phyloP scores from a whole-genome alignment of 805 yeast species.

The Wickerhamiella occidentalis region DNA sequence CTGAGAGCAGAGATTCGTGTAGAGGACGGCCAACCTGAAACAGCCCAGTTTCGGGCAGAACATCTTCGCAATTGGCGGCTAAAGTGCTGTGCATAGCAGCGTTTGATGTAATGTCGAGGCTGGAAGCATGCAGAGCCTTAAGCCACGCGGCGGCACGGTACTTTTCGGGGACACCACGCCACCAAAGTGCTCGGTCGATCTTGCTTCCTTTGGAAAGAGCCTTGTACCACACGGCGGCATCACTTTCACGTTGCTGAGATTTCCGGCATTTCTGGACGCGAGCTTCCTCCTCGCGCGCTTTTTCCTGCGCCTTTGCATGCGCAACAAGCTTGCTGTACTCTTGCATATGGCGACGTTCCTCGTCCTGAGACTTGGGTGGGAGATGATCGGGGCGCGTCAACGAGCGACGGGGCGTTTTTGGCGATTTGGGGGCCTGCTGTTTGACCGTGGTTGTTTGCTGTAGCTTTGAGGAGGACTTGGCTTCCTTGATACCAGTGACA shows the following conservation, averaged over 20 bases:
- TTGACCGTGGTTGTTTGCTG: not conserved
- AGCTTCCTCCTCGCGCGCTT: conserved; percentile 28
- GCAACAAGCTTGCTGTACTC: conserved; percentile 38
- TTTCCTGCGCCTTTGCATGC: conserved; percentile 28
- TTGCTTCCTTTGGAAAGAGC: conserved; percentile 26
- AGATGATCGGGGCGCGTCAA: conserved; percentile 51
- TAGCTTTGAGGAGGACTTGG: not conserved
- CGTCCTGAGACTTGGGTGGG: conserved; percentile 51
- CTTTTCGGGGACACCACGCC: conserved; percentile 44
- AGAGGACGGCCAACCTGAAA: conserved; percentile 30
- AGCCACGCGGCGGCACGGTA: conserved; percentile 43
- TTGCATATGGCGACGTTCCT: conserved; percentile 41
- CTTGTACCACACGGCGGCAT: conserved; percentile 31
- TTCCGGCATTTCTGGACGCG: conserved; percentile 19
- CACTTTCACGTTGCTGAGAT: conserved; percentile 18
- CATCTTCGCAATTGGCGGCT: conserved; percentile 21
- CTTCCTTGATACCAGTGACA: not conserved
- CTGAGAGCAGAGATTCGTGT: conserved; percentile 27
- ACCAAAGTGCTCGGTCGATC: conserved; percentile 39
- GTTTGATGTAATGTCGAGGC: not conserved
- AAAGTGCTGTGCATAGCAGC: not conserved
- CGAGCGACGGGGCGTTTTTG: conserved; percentile 24
- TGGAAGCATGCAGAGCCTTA: conserved; percentile 8
- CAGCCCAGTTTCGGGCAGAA: conserved; percentile 31
- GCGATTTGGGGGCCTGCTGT: not conserved